Evolutionary conservation across 352 stramenopile genomes (phyloP).

Genomic region (Phytophthora hybrid): DNA sequence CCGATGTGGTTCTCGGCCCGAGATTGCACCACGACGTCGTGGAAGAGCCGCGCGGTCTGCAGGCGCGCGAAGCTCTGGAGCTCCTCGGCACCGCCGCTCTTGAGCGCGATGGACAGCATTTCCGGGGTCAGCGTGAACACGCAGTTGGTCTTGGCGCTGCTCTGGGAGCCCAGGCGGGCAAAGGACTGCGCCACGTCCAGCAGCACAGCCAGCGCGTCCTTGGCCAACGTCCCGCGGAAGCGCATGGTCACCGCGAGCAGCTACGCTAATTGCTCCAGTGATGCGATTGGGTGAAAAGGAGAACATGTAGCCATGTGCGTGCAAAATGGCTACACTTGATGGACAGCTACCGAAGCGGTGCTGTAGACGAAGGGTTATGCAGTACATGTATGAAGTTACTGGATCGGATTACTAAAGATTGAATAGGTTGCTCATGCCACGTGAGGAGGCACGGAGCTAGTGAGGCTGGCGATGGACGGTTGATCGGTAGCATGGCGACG

Average conservation of each 20-base stretch:
- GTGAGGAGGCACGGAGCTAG: slow-evolving; percentile 20
- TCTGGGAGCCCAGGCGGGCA: slow-evolving; percentile 63
- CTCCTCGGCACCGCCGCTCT: slow-evolving; percentile 74
- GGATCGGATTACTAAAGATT: slow-evolving; percentile 91
- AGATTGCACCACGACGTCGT: slow-evolving; percentile 77
- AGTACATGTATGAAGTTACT: slow-evolving; percentile 39
- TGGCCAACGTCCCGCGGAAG: slow-evolving; percentile 80
- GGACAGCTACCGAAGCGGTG: not conserved
- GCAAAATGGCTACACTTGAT: not conserved
- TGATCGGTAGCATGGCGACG: slow-evolving; percentile 17
- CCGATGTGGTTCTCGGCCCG: slow-evolving; percentile 84
- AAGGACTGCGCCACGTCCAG: slow-evolving; percentile 82
- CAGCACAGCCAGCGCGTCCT: slow-evolving; percentile 80
- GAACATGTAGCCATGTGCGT: slow-evolving; percentile 5
- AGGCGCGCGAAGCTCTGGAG: slow-evolving; percentile 82
- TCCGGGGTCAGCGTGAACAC: slow-evolving; percentile 80
- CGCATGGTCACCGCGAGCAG: slow-evolving; percentile 52
- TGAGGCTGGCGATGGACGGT: slow-evolving; percentile 17
- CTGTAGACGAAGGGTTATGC: not conserved
- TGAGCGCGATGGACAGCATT: slow-evolving; percentile 69
- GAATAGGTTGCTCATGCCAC: slow-evolving; percentile 49
- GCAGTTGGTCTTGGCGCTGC: slow-evolving; percentile 67
- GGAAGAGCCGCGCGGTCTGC: slow-evolving; percentile 71
- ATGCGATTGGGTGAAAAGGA: slow-evolving; percentile 29
- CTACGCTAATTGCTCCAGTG: not conserved